Percentiles rank a stretch among this genome's conserved stretches.
Evolutionary conservation across 805 yeast species (phyloP).

Genomic region (Yarrowia bubula): DNA sequence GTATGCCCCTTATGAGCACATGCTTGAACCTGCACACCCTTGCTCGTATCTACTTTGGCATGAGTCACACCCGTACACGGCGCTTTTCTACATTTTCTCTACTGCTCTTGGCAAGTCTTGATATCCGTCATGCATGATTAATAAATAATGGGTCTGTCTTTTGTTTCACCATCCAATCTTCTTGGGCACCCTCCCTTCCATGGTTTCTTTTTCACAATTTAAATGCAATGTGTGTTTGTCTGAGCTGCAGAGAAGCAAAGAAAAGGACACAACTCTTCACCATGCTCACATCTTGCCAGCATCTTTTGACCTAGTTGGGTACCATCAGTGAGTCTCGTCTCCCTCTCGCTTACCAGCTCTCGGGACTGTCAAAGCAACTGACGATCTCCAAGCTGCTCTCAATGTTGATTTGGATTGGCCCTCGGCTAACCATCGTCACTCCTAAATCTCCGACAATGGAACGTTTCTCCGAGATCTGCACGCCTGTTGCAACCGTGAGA

Average conservation of each 20-base stretch:
- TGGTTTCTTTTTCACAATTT: slow-evolving; percentile 14
- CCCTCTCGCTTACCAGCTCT: no score
- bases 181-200: not conserved
- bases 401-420: not conserved
- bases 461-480: slow-evolving; percentile 7
- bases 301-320: no score
- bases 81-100: no score
- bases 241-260: slow-evolving; percentile 4
- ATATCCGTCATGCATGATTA: slow-evolving; percentile 3
- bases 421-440: not conserved
- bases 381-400: not conserved
- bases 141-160: slow-evolving; percentile 8
- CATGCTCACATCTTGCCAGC: no score
- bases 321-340: no score
- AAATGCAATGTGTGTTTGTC: slow-evolving; percentile 12
- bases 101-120: not conserved
- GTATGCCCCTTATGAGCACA: no score
- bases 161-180: not conserved
- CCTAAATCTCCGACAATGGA: not conserved
- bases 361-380: no score
- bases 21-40: no score
- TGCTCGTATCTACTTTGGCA: no score
- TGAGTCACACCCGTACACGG: no score
- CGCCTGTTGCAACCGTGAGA: not conserved
- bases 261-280: not conserved